phyloP scores from a whole-genome alignment of 2,329 filamentous ascomycete species.

The Teratosphaeria epicoccoides region DNA sequence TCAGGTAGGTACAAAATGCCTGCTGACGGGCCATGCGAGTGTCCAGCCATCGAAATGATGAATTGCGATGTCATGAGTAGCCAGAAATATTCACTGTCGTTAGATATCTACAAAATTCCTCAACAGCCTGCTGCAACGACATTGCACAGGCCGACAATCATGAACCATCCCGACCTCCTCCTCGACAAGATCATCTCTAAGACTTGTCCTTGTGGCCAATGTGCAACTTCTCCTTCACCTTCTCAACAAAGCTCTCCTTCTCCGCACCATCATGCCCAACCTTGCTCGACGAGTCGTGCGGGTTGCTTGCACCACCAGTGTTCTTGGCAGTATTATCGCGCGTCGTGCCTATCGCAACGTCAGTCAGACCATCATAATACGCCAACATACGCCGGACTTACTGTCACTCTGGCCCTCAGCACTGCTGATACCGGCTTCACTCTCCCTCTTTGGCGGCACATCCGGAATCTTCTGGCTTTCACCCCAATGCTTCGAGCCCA shows the following conservation, averaged over 20 bases:
- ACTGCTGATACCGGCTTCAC: conserved; percentile 12
- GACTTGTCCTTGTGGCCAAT: conserved; percentile 9
- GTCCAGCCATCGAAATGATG: neutral
- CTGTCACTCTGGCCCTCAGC: conserved; percentile 18
- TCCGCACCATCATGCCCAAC: conserved; percentile 2
- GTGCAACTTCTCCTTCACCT: conserved; percentile 20
- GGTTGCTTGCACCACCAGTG: conserved; percentile 12
- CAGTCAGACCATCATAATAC: neutral
- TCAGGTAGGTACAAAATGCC: no score
- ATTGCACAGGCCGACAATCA: neutral
- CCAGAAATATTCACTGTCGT: neutral
- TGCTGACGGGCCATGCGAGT: no score
- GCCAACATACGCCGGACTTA: conserved; percentile 11
- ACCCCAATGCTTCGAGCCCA: conserved; percentile 26
- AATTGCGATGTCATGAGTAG: neutral
- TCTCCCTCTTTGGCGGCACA: conserved; percentile 9
- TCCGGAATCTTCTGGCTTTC: conserved; percentile 26
- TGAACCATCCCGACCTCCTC: neutral
- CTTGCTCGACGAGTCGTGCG: neutral
- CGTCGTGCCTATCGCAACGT: conserved; percentile 12
- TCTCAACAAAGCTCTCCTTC: conserved; percentile 19
- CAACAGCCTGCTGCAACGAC: neutral
- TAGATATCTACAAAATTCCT: neutral
- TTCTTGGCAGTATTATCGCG: conserved; percentile 21
- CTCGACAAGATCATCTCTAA: neutral